Evolutionary conservation across 1,139 yeast genomes (phyloP).

Genomic region (Hyphopichia buzzinii): DNA sequence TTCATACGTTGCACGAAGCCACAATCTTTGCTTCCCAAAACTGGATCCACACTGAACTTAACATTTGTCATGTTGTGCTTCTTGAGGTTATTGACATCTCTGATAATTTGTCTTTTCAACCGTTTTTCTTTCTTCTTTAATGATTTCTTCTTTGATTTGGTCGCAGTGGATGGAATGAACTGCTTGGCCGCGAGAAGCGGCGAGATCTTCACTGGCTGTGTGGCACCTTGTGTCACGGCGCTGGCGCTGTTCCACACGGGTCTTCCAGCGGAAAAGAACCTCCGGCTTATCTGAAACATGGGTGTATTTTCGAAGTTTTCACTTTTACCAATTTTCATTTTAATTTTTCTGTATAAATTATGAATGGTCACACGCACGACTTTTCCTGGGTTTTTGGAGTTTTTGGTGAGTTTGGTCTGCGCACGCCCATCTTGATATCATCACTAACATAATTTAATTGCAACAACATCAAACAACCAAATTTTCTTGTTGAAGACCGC

Average conservation of each 20-base stretch:
- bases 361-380: too few relatives aligned
- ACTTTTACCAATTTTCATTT: neutral
- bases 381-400: too few relatives aligned
- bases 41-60: constrained; percentile 60
- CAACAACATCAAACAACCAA: too few relatives aligned
- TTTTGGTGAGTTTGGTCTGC: too few relatives aligned
- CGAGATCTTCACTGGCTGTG: constrained; percentile 13
- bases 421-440: constrained; percentile 1
- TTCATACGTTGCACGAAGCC: constrained; percentile 70
- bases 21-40: constrained; percentile 65
- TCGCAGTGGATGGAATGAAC: constrained; percentile 22
- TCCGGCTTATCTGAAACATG: constrained; percentile 13
- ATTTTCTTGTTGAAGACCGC: too few relatives aligned
- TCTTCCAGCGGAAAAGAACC: constrained; percentile 18
- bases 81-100: constrained; percentile 47
- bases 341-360: too few relatives aligned
- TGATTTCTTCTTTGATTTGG: constrained; percentile 33
- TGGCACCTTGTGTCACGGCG: neutral
- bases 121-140: constrained; percentile 42
- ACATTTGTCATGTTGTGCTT: constrained; percentile 34
- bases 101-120: constrained; percentile 41
- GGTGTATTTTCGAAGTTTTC: neutral
- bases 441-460: too few relatives aligned
- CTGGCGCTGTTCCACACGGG: constrained; percentile 8
- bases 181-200: constrained; percentile 36